Evolutionary conservation across 306 rosid genomes (phyloP), one percentile per base, ranked within the genome.

Genomic region (Sesbania bispinosa): DNA sequence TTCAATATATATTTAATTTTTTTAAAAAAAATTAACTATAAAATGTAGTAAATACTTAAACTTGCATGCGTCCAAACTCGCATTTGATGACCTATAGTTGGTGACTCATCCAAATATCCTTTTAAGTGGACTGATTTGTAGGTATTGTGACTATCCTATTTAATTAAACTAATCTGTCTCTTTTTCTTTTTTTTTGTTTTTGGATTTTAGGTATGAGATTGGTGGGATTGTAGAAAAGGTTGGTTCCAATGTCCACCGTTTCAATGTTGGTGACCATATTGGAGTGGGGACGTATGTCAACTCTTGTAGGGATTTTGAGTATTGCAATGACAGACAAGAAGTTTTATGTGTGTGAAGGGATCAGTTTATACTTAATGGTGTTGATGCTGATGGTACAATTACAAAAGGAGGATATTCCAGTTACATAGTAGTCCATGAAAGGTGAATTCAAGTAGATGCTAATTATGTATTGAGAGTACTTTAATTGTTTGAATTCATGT

Each of bases 361-460:
- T n/a, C n/a, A 1, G 84, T 90, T 47, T 8, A 0, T 27, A 88
- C 98, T 84, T 59, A 90, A 90, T 57, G 79, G 83, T 43, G 73
- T 87, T 69, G 97, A 93, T 74, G 10, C 23, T 16, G 97, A 93
- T 83, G 93, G 92, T 18, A 82, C 97, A 24, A 47, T 90, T 63
- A 93, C 96, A 7, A 90, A 87, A 66, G 98, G 98, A 67, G 97
- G 98, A 46, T 93, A 93, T 74, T 82, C 97, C 67, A 83, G 68
- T 75, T 82, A 51, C 54, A 86, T 90, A 33, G 90, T 93, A 42
- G 93, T 84, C 78, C 84, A 88, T 67, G 86, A 88, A 60, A 86
- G 98, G 98, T 79, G 48, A 75, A 68, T 69, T 51, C 73, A 11
- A 14, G n/a, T 1, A 24, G 62, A 67, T 19, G 39, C 26, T 26